A percentile compares a stretch with the other conserved stretches of the same genome.
phyloP scores from a whole-genome alignment of 345 rosid species.

The Psidium friedrichsthalianum region DNA sequence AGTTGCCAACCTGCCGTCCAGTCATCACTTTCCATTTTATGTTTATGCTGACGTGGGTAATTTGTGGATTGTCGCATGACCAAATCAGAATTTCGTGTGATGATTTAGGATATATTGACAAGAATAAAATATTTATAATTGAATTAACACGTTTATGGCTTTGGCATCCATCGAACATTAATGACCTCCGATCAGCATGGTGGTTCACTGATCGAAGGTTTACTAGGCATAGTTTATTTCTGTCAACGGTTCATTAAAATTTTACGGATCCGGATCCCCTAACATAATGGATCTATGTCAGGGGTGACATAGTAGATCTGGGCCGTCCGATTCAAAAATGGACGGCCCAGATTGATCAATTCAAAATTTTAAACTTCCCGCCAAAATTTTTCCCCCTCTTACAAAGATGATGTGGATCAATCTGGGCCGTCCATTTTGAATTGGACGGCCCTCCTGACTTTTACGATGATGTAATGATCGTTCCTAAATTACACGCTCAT shows the following conservation, averaged over 20 bases:
- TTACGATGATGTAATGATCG: neutral
- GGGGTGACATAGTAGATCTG: too few relatives aligned
- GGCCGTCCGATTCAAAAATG: too few relatives aligned
- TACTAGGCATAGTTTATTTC: neutral
- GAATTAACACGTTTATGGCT: neutral
- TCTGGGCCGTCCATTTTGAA: too few relatives aligned
- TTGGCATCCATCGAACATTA: neutral
- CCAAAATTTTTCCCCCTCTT: too few relatives aligned
- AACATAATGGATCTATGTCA: too few relatives aligned
- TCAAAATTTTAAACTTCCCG: too few relatives aligned
- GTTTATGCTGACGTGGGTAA: neutral
- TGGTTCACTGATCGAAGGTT: neutral
- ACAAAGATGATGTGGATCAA: too few relatives aligned
- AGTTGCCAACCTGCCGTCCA: neutral
- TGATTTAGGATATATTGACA: neutral
- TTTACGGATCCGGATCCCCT: too few relatives aligned
- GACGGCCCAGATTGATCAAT: too few relatives aligned
- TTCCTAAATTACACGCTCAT: neutral
- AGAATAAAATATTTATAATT: neutral
- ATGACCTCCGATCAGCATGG: neutral
- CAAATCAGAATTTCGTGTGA: fast-evolving
- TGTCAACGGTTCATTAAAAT: neutral
- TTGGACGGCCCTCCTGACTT: neutral
- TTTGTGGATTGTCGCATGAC: neutral
- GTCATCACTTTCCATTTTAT: too few relatives aligned